Conservation (phyloP, 306 rosid species). For the Medicago arabica region DNA sequence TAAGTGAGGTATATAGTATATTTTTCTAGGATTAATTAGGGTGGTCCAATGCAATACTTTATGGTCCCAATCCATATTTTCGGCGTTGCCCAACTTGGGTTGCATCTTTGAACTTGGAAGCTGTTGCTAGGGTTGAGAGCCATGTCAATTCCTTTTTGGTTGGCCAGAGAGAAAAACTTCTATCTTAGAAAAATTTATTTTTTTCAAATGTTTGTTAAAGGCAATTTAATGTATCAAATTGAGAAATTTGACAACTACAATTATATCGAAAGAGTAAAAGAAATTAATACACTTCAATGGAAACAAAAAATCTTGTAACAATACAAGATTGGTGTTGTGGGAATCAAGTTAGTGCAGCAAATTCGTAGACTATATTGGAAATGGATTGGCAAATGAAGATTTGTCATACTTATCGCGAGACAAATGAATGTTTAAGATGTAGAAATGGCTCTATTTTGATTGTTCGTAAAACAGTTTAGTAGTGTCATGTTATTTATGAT, state of each 20-base stretch:
- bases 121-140: background rate
- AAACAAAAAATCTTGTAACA: background rate
- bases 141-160: conserved; percentile 5
- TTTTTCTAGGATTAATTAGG: background rate
- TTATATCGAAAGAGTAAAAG: background rate
- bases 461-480: too few species aligned
- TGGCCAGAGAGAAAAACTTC: background rate
- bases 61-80: conserved; percentile 6
- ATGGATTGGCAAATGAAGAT: too few species aligned
- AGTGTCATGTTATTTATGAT: too few species aligned
- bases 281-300: background rate
- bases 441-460: too few species aligned
- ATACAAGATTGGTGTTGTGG: too few species aligned
- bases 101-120: background rate
- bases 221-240: background rate
- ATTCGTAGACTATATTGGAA: too few species aligned
- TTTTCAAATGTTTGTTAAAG: background rate
- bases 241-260: background rate
- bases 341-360: too few species aligned
- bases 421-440: too few species aligned
- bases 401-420: too few species aligned
- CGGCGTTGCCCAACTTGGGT: background rate
- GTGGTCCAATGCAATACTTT: conserved; percentile 15
- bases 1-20: background rate
- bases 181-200: background rate